phyloP scores from a whole-genome alignment of 2,329 filamentous ascomycete genomes.

The Clonostachys byssicola region DNA sequence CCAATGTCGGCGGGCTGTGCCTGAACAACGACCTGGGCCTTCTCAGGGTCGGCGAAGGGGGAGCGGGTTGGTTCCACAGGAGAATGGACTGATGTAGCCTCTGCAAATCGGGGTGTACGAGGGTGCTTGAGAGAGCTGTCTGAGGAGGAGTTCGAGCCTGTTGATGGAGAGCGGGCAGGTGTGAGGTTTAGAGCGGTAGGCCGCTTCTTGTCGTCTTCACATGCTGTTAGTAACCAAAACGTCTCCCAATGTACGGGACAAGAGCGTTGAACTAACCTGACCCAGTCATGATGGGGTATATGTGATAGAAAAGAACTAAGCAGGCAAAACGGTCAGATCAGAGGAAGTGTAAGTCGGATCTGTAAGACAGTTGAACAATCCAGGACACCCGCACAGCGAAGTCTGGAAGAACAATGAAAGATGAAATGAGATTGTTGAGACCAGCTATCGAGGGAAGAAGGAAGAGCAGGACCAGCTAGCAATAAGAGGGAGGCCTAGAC shows the following conservation, averaged over 20 bases:
- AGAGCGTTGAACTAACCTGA: slow-evolving; percentile 26
- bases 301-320: slow-evolving; percentile 7
- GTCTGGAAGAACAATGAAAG: slow-evolving; percentile 7
- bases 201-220: slow-evolving; percentile 49
- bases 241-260: background rate
- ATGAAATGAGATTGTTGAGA: slow-evolving; percentile 35
- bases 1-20: slow-evolving; percentile 81
- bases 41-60: slow-evolving; percentile 57
- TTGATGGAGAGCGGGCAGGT: slow-evolving; percentile 42
- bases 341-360: background rate
- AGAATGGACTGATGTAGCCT: slow-evolving; percentile 76
- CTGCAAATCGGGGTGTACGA: slow-evolving; percentile 74
- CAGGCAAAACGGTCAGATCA: background rate
- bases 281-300: slow-evolving; percentile 23
- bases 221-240: slow-evolving; percentile 11
- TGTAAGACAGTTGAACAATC: too few species aligned
- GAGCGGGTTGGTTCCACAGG: slow-evolving; percentile 57
- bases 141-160: slow-evolving; percentile 46
- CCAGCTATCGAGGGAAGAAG: slow-evolving; percentile 49
- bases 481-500: slow-evolving; percentile 32
- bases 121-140: slow-evolving; percentile 57
- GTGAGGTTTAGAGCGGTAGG: slow-evolving; percentile 51
- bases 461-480: slow-evolving; percentile 22
- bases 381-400: too few species aligned
- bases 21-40: slow-evolving; percentile 46